Conservation (phyloP, 1,139 yeast genomes). For the Geotrichum carabidarum region DNA sequence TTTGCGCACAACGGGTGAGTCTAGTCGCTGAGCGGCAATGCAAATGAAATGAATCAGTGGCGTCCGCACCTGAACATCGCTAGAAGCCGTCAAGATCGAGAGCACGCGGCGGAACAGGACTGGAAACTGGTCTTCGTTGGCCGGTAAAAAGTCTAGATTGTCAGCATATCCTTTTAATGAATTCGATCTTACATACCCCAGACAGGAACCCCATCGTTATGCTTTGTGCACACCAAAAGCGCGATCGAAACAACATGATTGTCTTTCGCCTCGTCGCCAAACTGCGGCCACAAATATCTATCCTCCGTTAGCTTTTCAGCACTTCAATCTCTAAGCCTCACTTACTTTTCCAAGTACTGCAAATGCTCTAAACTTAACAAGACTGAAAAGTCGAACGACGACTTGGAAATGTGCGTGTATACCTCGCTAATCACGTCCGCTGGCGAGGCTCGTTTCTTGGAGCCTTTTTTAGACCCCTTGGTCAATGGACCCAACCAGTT, state of each 20-base stretch:
- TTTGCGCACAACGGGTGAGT: conserved; percentile 28
- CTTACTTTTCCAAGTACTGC: conserved; percentile 25
- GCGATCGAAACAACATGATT: conserved; percentile 42
- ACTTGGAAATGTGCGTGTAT: neutral
- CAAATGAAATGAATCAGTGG: conserved; percentile 30
- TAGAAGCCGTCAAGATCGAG: conserved; percentile 19
- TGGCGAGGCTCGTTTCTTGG: neutral
- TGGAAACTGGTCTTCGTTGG: conserved; percentile 27
- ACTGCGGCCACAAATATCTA: conserved; percentile 41
- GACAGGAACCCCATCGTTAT: conserved; percentile 19
- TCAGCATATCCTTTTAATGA: neutral
- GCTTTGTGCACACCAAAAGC: conserved; percentile 22
- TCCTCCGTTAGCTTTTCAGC: conserved; percentile 13
- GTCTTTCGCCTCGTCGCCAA: conserved; percentile 40
- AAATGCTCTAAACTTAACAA: conserved; percentile 22
- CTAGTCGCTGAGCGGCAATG: conserved; percentile 28
- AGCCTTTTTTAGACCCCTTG: no score
- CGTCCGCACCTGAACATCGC: conserved; percentile 17
- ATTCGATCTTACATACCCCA: conserved; percentile 19
- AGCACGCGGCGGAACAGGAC: conserved; percentile 31
- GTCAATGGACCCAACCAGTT: conserved; percentile 21
- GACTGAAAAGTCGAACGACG: neutral
- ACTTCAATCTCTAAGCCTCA: conserved; percentile 23
- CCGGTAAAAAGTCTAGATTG: conserved; percentile 20
- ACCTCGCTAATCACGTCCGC: conserved; percentile 1